Evolutionary conservation across 495 filamentous ascomycete genomes (phyloP).

Genomic region (Penicillium herquei): DNA sequence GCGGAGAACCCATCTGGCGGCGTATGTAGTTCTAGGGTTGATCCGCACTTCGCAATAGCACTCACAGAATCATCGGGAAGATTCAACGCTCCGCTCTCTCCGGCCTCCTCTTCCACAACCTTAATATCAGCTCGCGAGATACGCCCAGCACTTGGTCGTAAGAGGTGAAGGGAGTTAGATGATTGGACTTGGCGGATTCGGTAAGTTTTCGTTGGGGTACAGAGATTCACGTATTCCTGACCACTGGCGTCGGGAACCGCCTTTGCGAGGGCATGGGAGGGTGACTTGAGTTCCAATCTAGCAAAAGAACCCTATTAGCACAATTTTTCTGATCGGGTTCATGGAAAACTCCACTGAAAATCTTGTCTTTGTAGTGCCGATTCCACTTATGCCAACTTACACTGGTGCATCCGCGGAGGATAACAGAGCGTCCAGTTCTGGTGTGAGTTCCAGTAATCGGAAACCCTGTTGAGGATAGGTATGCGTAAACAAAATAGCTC

Average conservation of each 20-base stretch:
- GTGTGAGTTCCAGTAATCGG: constrained; percentile 77
- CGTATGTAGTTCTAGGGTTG: constrained; percentile 65
- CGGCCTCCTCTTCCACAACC: constrained; percentile 26
- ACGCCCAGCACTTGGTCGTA: constrained; percentile 49
- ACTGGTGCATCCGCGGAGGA: constrained; percentile 57
- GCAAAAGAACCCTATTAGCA: neutral
- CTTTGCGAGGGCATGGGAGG: constrained; percentile 24
- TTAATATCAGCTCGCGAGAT: constrained; percentile 31
- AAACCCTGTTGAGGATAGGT: constrained; percentile 59
- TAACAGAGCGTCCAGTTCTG: constrained; percentile 67
- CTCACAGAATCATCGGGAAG: constrained; percentile 43
- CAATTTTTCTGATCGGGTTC: neutral
- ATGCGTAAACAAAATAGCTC: constrained; percentile 63
- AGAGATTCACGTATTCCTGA: constrained; percentile 68
- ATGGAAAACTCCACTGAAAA: too few species aligned
- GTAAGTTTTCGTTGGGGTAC: constrained; percentile 67
- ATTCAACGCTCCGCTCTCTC: constrained; percentile 29
- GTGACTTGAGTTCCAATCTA: constrained; percentile 68
- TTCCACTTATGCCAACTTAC: constrained; percentile 39
- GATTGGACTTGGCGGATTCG: constrained; percentile 86
- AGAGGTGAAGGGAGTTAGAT: constrained; percentile 79
- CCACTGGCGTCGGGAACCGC: constrained; percentile 31
- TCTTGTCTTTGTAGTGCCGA: too few species aligned
- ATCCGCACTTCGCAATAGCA: constrained; percentile 66
- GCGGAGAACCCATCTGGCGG: constrained; percentile 36